Evolutionary conservation across 805 yeast species (phyloP), one percentile per base, ranked within the genome.

Genomic region (Candida pseudofarinosa): DNA sequence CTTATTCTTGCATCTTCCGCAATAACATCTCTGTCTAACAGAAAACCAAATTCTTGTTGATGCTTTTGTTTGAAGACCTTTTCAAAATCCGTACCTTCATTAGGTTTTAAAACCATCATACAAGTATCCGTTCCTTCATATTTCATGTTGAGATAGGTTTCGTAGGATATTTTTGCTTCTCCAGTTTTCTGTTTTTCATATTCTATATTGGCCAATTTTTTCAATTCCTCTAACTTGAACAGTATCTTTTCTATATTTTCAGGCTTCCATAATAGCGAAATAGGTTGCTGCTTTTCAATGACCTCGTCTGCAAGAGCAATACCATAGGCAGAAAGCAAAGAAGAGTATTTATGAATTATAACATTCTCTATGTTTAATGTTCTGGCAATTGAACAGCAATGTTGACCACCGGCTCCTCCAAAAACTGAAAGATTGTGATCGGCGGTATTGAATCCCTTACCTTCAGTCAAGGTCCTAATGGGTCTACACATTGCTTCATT

Each of bases 321-420:
- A 47, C 96, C 96, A 58, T 85, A 88, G 0, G 96, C 96, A 1
- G 95, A 85, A 7, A 88, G 67, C 34, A 88, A 79, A 0, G 95
- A 86, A 2, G 95, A 86, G 59, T 85, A 85, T 57, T 83, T 77
- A 63, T 88, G 96, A 18, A 85, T 81, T 30, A 87, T 62, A 7
- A 88, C 85, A 19, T 79, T 77, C 12, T 69, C 59, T 37, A 88
- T 84, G 5, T 89, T 89, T 45, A 88, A 68, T 19, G 76, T 73
- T 44, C 77, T 73, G 1, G 95, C 95, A 30, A 88, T 81, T 7
- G 86, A 81, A 40, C 77, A 80, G 2, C 93, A 90, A 60, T 86
- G 90, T 63, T 88, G 96, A 5, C 96, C 96, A 41, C 96, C 96
- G 19, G 95, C 95, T 38, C 96, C 96, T 36, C 96, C 96, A 64